Percentiles rank a stretch among this genome's conserved stretches.
Evolutionary conservation across 2,329 filamentous ascomycete species (phyloP).

Genomic region (Epichloe brachyelytri): DNA sequence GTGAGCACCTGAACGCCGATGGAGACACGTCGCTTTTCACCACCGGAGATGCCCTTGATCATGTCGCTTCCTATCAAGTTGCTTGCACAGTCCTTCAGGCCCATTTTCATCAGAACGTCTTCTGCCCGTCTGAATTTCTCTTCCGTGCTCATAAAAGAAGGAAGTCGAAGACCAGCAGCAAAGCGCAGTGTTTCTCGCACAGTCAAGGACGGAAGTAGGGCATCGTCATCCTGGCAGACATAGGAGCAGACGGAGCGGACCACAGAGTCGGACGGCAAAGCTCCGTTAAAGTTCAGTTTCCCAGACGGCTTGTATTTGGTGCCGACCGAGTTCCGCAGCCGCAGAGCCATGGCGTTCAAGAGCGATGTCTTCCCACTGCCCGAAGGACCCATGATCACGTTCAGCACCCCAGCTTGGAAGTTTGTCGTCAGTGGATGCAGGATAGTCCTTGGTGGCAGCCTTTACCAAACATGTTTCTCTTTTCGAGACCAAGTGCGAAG

Average conservation of each 20-base stretch:
- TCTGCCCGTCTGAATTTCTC: constrained; percentile 58
- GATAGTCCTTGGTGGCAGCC: constrained; percentile 42
- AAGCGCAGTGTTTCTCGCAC: constrained; percentile 63
- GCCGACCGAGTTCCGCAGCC: constrained; percentile 47
- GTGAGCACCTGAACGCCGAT: constrained; percentile 70
- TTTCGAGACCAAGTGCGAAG: constrained; percentile 53
- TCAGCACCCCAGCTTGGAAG: constrained; percentile 56
- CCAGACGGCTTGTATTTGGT: constrained; percentile 52
- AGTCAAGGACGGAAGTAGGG: constrained; percentile 58
- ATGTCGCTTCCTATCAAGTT: constrained; percentile 60
- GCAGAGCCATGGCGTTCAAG: constrained; percentile 58
- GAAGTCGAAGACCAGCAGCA: constrained; percentile 57
- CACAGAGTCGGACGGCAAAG: constrained; percentile 53
- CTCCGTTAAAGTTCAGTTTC: constrained; percentile 55
- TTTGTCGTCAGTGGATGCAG: constrained; percentile 52
- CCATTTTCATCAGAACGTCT: constrained; percentile 61
- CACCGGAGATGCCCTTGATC: constrained; percentile 67
- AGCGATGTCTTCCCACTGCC: constrained; percentile 66
- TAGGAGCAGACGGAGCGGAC: constrained; percentile 63
- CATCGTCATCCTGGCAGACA: constrained; percentile 68
- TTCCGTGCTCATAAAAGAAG: constrained; percentile 53
- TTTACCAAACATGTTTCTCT: constrained; percentile 41
- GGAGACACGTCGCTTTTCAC: constrained; percentile 64
- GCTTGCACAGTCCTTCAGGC: constrained; percentile 65
- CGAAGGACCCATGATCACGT: constrained; percentile 71